Base-by-base conservation (phyloP, 192 early-diverging fungal genomes). In the Coemansia sp. region DNA sequence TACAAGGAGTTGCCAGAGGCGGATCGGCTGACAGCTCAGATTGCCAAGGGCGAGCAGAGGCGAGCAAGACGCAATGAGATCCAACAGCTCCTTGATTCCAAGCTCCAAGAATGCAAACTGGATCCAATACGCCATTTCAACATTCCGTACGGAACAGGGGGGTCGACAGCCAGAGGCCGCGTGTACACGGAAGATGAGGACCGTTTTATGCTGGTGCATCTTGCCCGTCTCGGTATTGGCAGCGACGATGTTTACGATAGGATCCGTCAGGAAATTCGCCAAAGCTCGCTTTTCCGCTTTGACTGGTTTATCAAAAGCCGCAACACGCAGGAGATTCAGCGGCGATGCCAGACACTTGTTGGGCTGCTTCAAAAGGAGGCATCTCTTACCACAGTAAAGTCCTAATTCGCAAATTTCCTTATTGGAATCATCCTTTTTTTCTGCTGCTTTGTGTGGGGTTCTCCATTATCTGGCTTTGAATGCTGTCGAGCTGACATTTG, bases 231-330 rank as follows among this genome's bases (percentile, higher is more conserved):
- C 68, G 95, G 96, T 5, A 94, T 94, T 61, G 93, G 90, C 14
- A 87, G 87, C 25, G 96, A 98, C 22, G 95, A 98, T 59, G 94
- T 95, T 0, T 95, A 96, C 73, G 97, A 99, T 43, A 88, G 87
- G 59, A 95, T 99, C 71, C 85, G 94, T 25, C 87, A 89, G 55
- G 95, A 97, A 64, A 86, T 98, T 32, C 90, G 88, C 40, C 80
- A 87, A 66, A 89, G 89, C 20, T 88, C 92, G 5, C 58, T 96
- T 42, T 98, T 99, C 85, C 81, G 92, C 42, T 99, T 99, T 74
- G 94, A 99, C 71, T 99, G 96, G 96, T 99, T 96, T 82, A 88
- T 99, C 67, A 98, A 97, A 78, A 95, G 94, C 44, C 86, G 97
- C 42, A 96, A 95, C 38, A 77, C 94, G 5, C 81, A 88, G 57